These are phyloP conservation scores for Linderina pennispora DNA, from an alignment of 192 early-diverging fungal species.

Conservation along the genomic window DNA sequence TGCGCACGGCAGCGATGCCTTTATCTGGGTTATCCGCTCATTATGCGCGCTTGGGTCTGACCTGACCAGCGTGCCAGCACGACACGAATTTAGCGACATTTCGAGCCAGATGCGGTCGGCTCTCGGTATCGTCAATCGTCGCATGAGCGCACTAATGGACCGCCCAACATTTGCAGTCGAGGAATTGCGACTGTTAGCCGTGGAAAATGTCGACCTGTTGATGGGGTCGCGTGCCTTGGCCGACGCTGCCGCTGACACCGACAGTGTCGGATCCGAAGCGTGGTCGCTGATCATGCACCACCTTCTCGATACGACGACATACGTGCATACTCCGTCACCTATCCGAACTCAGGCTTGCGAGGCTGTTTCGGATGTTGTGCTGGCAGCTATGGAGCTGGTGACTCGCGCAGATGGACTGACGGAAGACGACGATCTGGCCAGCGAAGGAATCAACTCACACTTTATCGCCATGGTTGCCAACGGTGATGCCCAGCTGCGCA, in stretches of 20 bases:
- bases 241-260: not conserved
- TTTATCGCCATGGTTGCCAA: constrained; percentile 45
- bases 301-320: constrained; percentile 71
- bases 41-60: constrained; percentile 30
- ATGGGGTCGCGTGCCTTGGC: constrained; percentile 9
- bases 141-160: constrained; percentile 31
- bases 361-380: constrained; percentile 68
- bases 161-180: constrained; percentile 35
- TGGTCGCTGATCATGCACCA: constrained; percentile 55
- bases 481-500: constrained; percentile 60
- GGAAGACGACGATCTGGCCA: not conserved
- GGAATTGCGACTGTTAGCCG: constrained; percentile 24
- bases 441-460: not conserved
- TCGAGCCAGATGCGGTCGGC: constrained; percentile 14
- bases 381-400: constrained; percentile 64
- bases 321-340: constrained; percentile 41
- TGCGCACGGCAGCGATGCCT: constrained; percentile 3
- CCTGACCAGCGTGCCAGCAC: constrained; percentile 10
- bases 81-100: not conserved
- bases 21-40: constrained; percentile 17
- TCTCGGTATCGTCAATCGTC: constrained; percentile 33
- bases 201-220: constrained; percentile 27
- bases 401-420: constrained; percentile 26
- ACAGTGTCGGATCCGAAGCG: constrained; percentile 1
- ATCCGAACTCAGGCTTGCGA: constrained; percentile 75